These are phyloP conservation scores for Colletotrichum camelliae DNA, from an alignment of 2,329 filamentous ascomycete genomes.

Conservation along the genomic window DNA sequence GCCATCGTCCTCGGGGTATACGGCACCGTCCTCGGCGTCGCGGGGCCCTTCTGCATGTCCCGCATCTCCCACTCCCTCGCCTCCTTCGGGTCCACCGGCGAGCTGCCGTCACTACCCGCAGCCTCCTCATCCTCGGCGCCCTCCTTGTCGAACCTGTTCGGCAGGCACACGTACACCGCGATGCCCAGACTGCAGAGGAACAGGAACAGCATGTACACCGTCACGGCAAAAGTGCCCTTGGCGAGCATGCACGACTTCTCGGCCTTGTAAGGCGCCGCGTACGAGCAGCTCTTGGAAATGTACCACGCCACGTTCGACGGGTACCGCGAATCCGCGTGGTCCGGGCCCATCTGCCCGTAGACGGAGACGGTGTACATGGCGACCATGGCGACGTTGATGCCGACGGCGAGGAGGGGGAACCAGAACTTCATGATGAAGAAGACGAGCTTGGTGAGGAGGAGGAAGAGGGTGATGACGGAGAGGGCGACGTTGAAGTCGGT, in stretches of 20 bases:
- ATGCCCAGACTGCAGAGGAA: slow-evolving; percentile 65
- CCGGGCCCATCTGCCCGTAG: slow-evolving; percentile 75
- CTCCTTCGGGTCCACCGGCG: slow-evolving; percentile 34
- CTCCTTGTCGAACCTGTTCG: slow-evolving; percentile 59
- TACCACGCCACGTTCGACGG: slow-evolving; percentile 75
- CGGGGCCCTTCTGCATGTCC: slow-evolving; percentile 48
- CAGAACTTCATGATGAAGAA: slow-evolving; percentile 74
- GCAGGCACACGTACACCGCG: slow-evolving; percentile 62
- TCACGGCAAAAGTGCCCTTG: slow-evolving; percentile 69
- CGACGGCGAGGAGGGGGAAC: slow-evolving; percentile 67
- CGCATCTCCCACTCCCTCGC: slow-evolving; percentile 64
- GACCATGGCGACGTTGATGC: slow-evolving; percentile 62
- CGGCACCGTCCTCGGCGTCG: slow-evolving; percentile 44
- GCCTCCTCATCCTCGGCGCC: slow-evolving; percentile 42
- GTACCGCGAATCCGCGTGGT: slow-evolving; percentile 70
- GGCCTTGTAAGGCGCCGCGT: slow-evolving; percentile 59
- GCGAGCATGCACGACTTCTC: slow-evolving; percentile 70
- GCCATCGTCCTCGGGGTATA: slow-evolving; percentile 72
- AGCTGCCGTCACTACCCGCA: slow-evolving; percentile 32
- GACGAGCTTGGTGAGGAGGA: slow-evolving; percentile 74
- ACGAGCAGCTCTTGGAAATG: slow-evolving; percentile 70
- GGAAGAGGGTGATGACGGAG: slow-evolving; percentile 77
- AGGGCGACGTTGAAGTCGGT: slow-evolving; percentile 80
- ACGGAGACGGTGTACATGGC: slow-evolving; percentile 70
- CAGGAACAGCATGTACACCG: slow-evolving; percentile 68